These are phyloP conservation scores for Raddia distichophylla DNA, from an alignment of 176 grass and related monocot genomes.

Conservation along the genomic window DNA sequence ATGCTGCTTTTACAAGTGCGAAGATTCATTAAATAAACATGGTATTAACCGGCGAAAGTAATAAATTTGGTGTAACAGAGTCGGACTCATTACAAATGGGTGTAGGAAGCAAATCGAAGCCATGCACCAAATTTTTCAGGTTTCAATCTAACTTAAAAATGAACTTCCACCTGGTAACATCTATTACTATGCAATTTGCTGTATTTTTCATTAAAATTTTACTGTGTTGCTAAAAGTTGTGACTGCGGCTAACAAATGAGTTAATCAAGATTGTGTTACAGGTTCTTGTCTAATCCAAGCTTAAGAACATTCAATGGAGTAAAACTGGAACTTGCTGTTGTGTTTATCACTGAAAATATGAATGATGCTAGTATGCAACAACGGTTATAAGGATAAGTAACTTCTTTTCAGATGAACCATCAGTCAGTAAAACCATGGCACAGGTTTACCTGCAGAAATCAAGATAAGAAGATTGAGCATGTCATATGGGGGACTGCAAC, in stretches of 20 bases:
- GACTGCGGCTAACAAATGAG: constrained; percentile 65
- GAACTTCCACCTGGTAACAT: constrained; percentile 69
- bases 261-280: constrained; percentile 67
- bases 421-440: constrained; percentile 35
- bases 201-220: constrained; percentile 43
- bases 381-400: constrained; percentile 43
- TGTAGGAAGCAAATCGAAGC: constrained; percentile 99
- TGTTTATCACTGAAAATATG: constrained; percentile 36
- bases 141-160: constrained; percentile 90
- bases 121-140: constrained; percentile 99
- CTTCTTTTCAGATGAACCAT: constrained; percentile 47
- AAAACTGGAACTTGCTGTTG: constrained; percentile 50
- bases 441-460: constrained; percentile 44
- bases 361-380: constrained; percentile 30
- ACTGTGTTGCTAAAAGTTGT: constrained; percentile 39
- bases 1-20: constrained; percentile 42
- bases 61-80: constrained; percentile 98
- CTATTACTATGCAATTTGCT: constrained; percentile 52
- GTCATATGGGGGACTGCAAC: constrained; percentile 5
- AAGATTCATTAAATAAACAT: constrained; percentile 64
- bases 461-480: constrained; percentile 39
- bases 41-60: constrained; percentile 65
- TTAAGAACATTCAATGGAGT: constrained; percentile 53
- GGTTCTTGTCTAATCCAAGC: constrained; percentile 54
- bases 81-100: constrained; percentile 75